Evolutionary conservation across 306 rosid genomes (phyloP), one percentile per base, ranked within the genome.

Genomic region (Urtica urens): DNA sequence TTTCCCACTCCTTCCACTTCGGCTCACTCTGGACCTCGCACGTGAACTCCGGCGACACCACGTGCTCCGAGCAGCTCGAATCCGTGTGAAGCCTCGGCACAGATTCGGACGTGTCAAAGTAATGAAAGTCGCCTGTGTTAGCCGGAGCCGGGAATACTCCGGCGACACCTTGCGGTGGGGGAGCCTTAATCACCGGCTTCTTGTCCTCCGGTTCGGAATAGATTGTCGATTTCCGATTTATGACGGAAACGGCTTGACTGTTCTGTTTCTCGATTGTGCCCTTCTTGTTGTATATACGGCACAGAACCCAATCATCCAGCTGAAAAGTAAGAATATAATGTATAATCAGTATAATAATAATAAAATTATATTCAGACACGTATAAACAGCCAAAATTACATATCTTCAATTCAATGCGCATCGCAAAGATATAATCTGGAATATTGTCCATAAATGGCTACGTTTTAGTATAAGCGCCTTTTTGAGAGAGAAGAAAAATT

Each of bases 291-390:
- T 92, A 92, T 51, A 92, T 85, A 2, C 99, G 94, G 55, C 99
- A 92, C 11, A 85, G 76, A 17, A 85, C 99, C 99, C 93, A 92
- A 53, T 92, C 99, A 49, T 92, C 99, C 35, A 92, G 64, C 99
- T 92, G 93, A 50, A 79, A 62, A 72, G n/a, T 9, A 35, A 76
- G 37, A 57, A 64, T 19, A 58, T n/a, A 64, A 50, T 64, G 58
- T 68, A 12, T 12, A 46, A 63, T 81, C 41, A 66, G 40, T 16
- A 18, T 57, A 11, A 16, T 8, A 35, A 9, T 7, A 9, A 12
- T 9, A 35, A 35, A 35, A n/a, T n/a, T n/a, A n/a, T n/a, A n/a
- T n/a, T n/a, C n/a, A n/a, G n/a, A n/a, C n/a, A n/a, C n/a, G n/a
- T n/a, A n/a, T n/a, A n/a, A n/a, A n/a, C n/a, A n/a, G n/a, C n/a